phyloP scores from a whole-genome alignment of 176 grass and related monocot genomes.

The Ensete glaucum region DNA sequence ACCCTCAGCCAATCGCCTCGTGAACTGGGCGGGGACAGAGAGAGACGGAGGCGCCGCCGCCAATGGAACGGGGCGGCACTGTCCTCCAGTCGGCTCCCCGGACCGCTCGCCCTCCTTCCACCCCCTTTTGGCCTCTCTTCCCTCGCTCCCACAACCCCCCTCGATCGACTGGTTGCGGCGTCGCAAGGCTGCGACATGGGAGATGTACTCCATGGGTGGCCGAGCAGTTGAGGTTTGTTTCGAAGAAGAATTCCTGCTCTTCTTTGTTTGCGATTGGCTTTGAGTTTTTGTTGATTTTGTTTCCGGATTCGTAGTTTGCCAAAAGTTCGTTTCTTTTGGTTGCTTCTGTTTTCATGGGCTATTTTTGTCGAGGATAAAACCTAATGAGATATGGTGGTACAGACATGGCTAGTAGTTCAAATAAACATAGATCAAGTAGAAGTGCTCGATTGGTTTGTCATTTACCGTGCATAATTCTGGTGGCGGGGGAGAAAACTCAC shows the following conservation, averaged over 20 bases:
- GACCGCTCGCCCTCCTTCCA: background rate
- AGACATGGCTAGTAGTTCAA: background rate
- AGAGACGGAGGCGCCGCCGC: background rate
- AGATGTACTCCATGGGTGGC: background rate
- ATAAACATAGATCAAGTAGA: too few relatives aligned
- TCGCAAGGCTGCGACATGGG: background rate
- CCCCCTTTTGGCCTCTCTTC: background rate
- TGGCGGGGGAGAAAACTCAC: background rate
- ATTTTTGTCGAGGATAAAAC: background rate
- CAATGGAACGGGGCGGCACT: constrained; percentile 5
- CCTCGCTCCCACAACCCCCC: background rate
- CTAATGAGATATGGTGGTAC: background rate
- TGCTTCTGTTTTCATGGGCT: background rate
- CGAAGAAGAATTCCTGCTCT: background rate
- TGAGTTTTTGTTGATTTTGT: background rate
- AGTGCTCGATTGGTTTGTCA: background rate
- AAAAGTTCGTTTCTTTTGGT: background rate
- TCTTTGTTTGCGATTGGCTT: background rate
- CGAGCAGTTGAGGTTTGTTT: background rate
- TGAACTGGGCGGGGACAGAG: background rate
- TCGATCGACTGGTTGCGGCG: background rate
- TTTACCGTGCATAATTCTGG: background rate
- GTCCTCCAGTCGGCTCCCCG: background rate
- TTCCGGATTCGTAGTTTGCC: background rate
- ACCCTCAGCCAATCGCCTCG: background rate